Evolutionary conservation across 352 stramenopile species (phyloP), one percentile per base, ranked within the genome.

Genomic region (Plasmopara halstedii): DNA sequence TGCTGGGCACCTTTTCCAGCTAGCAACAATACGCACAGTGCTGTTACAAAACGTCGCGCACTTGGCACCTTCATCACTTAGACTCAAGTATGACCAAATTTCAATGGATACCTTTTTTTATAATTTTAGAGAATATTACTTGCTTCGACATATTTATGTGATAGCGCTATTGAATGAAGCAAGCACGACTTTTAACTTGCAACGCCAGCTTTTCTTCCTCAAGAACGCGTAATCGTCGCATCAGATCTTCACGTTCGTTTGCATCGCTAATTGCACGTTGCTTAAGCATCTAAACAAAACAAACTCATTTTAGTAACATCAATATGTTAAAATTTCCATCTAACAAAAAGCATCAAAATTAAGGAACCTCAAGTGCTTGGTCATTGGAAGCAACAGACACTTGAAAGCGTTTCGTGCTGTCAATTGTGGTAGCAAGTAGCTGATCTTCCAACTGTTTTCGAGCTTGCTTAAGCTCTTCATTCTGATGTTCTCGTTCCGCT

Each of bases 121-220:
- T n/a, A n/a, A n/a, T n/a, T n/a, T n/a, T n/a, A n/a, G n/a, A n/a
- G n/a, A n/a, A n/a, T n/a, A n/a, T n/a, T n/a, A n/a, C n/a, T n/a
- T n/a, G n/a, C n/a, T n/a, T n/a, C n/a, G n/a, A n/a, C n/a, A n/a
- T n/a, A n/a, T n/a, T n/a, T n/a, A n/a, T n/a, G n/a, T n/a, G n/a
- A n/a, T n/a, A n/a, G n/a, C n/a, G 23, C 23, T 57, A 84, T 60
- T 84, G 73, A 27, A 82, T 25, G 14, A 39, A 46, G 43, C 73
- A 84, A 2, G 59, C 62, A 52, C 70, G 70, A 50, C 69, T 82
- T 56, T 82, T 84, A 36, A 55, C 59, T 19, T 79, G 60, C 33
- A 83, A 56, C 32, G 65, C 70, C 19, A 77, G 44, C 40, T 82
- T 85, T 42, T 82, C 70, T 31, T 80, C 73, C 37, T 83, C 70